Conservation (phyloP, 2,329 filamentous ascomycete genomes). For the Rugonectria rugulosa region DNA sequence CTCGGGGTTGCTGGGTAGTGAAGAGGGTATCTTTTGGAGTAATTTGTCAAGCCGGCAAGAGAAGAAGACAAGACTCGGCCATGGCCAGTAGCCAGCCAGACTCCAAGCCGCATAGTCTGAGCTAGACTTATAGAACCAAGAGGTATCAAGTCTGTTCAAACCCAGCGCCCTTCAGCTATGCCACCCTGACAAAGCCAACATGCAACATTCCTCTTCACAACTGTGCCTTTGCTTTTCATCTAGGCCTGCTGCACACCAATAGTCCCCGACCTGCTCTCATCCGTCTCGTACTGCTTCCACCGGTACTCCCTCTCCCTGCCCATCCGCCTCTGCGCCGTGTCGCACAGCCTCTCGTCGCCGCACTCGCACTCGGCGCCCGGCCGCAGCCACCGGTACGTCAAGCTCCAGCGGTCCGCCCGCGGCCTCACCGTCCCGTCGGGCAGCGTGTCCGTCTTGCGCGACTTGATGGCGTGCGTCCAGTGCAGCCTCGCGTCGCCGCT, state of each 20-base stretch:
- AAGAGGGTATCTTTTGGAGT: conserved; percentile 33
- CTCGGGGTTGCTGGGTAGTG: conserved; percentile 28
- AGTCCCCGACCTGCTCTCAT: conserved; percentile 25
- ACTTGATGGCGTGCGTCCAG: conserved; percentile 64
- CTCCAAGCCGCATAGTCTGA: too few species aligned
- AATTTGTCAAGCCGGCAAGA: conserved; percentile 36
- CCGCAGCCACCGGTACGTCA: conserved; percentile 63
- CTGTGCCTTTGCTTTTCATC: not conserved
- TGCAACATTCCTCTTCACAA: too few species aligned
- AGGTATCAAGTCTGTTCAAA: too few species aligned
- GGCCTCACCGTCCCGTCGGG: conserved; percentile 53
- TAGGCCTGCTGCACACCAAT: not conserved
- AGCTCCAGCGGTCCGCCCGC: conserved; percentile 58
- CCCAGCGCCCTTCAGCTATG: too few species aligned
- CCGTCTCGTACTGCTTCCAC: conserved; percentile 50
- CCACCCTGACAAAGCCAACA: too few species aligned
- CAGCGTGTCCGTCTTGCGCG: conserved; percentile 59
- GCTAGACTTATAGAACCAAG: too few species aligned
- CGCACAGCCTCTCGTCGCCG: conserved; percentile 57
- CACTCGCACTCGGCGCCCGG: conserved; percentile 57
- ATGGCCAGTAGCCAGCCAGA: not conserved
- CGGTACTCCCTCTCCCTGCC: conserved; percentile 59
- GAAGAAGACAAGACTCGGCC: conserved; percentile 8
- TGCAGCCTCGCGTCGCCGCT: conserved; percentile 57
- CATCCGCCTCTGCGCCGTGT: conserved; percentile 55